Base-by-base conservation (phyloP, 345 rosid species). In the Rubroshorea leprosula region DNA sequence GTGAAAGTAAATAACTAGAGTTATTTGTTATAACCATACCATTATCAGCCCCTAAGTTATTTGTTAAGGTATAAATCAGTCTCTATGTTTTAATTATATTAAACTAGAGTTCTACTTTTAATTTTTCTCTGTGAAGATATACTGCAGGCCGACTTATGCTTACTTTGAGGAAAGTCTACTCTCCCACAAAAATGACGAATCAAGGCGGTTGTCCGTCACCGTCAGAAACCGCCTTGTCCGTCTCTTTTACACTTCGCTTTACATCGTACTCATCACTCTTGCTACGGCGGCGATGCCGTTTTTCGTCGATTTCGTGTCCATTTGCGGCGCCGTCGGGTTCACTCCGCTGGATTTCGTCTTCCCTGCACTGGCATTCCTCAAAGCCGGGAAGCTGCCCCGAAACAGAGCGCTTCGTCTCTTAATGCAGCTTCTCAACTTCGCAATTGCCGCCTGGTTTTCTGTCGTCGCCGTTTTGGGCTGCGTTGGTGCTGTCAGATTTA, bases 71-170 rank as follows among this genome's bases (percentile, higher is more conserved):
- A 35, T 1, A 35, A 3, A 2, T 35, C 5, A 35, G 12, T 8
- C 41, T 6, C 41, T 35, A 35, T 35, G 7, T 35, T 6, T 35
- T 35, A 2, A 3, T 29, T 29, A 11, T 23, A 12, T 50, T 50
- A 23, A 20, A 47, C 51, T 17, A 2, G 7, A 47, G 18, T 13
- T 23, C n/a, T 51, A 5, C 23, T 44, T 0, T 44, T 44, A 17
- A 0, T 5, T 25, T 24, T 64, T 38, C 44, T 45, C 49, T 48
- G 13, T 9, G 55, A 24, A 78, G 83, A 81, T 76, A 50, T 81
- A 81, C 51, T 81, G 83, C 81, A 64, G 86, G 54, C 86, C 86
- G 10, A 78, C 83, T 1, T 78, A 69, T 50, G 78, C 78, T 6
- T 78, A 60, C 69, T 72, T 78, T 6, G 78, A 76, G 64, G 74